phyloP scores from a whole-genome alignment of 2,329 filamentous ascomycete species.

The Periglandula ipomoeae region DNA sequence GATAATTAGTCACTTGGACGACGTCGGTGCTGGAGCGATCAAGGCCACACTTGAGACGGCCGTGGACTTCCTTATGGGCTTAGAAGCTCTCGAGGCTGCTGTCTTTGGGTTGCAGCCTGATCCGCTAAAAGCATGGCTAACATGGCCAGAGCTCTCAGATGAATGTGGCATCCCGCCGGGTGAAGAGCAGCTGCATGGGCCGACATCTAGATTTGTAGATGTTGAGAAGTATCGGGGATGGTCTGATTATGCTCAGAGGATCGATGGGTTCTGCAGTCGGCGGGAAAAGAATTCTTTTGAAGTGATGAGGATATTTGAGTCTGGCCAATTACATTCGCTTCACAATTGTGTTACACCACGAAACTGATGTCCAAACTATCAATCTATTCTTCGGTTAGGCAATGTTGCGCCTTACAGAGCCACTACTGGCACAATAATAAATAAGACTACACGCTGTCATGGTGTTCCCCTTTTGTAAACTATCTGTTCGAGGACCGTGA shows the following conservation, averaged over 20 bases:
- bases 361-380: too few relatives aligned
- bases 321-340: too few relatives aligned
- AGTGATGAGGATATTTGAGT: too few relatives aligned
- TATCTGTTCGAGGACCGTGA: too few relatives aligned
- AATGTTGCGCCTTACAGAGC: too few relatives aligned
- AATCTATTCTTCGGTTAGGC: too few relatives aligned
- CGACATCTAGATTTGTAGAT: background rate
- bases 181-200: background rate
- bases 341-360: too few relatives aligned
- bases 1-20: background rate
- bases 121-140: background rate
- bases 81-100: constrained; percentile 9
- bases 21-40: background rate
- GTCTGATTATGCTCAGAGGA: background rate
- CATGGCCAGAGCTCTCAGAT: background rate
- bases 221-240: background rate
- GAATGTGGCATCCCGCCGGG: background rate
- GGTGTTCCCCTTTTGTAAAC: too few relatives aligned
- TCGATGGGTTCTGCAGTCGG: background rate
- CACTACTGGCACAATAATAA: too few relatives aligned
- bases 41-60: constrained; percentile 7
- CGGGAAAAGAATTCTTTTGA: background rate
- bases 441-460: too few relatives aligned
- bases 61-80: constrained; percentile 7
- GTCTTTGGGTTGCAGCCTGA: constrained; percentile 3